phyloP scores from a whole-genome alignment of 352 stramenopile genomes.

The Pythium plurisporium region DNA sequence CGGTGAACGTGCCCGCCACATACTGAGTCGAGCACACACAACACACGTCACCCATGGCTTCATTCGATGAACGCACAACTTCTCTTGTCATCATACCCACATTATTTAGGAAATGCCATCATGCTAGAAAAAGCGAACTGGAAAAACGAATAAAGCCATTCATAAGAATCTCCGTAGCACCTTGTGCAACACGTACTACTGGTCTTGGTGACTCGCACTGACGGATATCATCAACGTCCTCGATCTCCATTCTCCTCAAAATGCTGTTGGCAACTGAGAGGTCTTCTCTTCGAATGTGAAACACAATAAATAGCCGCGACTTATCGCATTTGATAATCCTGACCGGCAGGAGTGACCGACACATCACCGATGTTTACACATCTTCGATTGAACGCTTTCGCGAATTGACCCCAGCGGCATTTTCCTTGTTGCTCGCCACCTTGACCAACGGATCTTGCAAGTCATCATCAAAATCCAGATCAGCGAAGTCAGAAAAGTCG shows the following conservation, averaged over 20 bases:
- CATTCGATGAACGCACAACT: slow-evolving; percentile 26
- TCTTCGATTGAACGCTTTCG: slow-evolving; percentile 67
- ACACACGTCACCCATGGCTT: slow-evolving; percentile 51
- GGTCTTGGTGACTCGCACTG: not conserved
- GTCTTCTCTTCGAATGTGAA: slow-evolving; percentile 8
- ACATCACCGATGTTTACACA: slow-evolving; percentile 29
- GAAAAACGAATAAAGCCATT: slow-evolving; percentile 21
- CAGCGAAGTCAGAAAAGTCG: slow-evolving; percentile 71
- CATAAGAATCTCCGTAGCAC: slow-evolving; percentile 9
- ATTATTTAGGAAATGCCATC: slow-evolving; percentile 17
- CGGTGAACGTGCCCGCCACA: slow-evolving; percentile 73
- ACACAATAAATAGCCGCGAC: slow-evolving; percentile 31
- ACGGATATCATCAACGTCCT: not conserved
- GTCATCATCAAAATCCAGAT: slow-evolving; percentile 72
- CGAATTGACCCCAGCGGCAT: slow-evolving; percentile 39
- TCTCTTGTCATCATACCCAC: not conserved
- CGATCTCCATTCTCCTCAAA: not conserved
- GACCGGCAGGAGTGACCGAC: slow-evolving; percentile 12
- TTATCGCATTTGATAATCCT: slow-evolving; percentile 22
- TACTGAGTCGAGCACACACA: slow-evolving; percentile 69
- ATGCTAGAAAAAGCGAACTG: slow-evolving; percentile 8
- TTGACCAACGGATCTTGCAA: slow-evolving; percentile 38
- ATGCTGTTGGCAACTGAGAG: slow-evolving; percentile 1
- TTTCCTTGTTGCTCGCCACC: slow-evolving; percentile 61
- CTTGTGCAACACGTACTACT: slow-evolving; percentile 5